Evolutionary conservation across 2,329 filamentous ascomycete species (phyloP).

Genomic region (Triangularia verruculosa): DNA sequence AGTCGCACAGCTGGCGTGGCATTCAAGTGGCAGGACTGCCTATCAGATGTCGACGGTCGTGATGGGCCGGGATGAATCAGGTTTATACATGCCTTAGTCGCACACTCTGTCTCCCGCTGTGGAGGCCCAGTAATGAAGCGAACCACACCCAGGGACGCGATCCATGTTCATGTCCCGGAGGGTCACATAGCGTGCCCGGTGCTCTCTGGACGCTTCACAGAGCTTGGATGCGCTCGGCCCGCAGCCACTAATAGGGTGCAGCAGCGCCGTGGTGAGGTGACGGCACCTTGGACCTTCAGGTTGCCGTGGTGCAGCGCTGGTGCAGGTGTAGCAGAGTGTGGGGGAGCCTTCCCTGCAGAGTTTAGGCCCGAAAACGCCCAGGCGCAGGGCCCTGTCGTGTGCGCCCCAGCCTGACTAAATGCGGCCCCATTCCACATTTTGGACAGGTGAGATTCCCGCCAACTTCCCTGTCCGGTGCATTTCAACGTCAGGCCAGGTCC

Average conservation of each 20-base stretch:
- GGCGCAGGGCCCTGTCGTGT: background rate
- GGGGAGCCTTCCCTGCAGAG: constrained; percentile 12
- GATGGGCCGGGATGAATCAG: constrained; percentile 12
- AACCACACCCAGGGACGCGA: constrained; percentile 19
- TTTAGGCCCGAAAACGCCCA: constrained; percentile 17
- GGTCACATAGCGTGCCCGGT: constrained; percentile 23
- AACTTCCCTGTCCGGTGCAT: constrained; percentile 9
- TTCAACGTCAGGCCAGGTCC: constrained; percentile 3
- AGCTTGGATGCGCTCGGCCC: constrained; percentile 5
- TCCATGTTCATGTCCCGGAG: constrained; percentile 14
- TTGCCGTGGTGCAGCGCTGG: constrained; percentile 4
- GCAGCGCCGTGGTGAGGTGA: background rate
- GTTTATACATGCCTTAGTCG: constrained; percentile 12
- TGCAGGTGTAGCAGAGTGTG: background rate
- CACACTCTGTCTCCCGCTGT: background rate
- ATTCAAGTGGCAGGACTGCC: background rate
- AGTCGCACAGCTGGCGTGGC: constrained; percentile 17
- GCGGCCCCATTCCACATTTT: constrained; percentile 18
- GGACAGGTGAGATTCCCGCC: constrained; percentile 12
- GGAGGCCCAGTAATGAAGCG: constrained; percentile 8
- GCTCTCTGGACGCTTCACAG: constrained; percentile 7
- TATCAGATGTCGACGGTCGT: background rate
- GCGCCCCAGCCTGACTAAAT: constrained; percentile 13
- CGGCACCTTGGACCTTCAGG: constrained; percentile 5
- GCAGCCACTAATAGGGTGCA: constrained; percentile 4